Base-by-base conservation (phyloP, 2,329 filamentous ascomycete species). In the Phialophora chinensis region DNA sequence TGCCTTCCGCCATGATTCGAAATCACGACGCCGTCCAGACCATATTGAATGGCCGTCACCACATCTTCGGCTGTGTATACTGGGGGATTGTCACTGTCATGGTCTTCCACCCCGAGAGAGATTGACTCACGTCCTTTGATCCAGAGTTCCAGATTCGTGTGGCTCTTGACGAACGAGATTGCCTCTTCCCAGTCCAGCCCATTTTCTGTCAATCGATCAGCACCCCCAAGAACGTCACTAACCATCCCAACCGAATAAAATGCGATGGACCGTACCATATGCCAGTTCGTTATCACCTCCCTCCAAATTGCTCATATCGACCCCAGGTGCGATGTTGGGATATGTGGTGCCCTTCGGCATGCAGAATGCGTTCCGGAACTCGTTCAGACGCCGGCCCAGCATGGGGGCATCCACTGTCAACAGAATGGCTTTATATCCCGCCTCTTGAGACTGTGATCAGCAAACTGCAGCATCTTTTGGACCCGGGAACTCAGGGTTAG, bases 331-430 rank as follows among this genome's bases (percentile, higher is more conserved):
- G n/a, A 68, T 65, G 42, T 73, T 74, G 4, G 73, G 72, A 47
- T 66, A 73, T 4, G 58, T 63, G 58, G 70, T 64, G 31, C 69
- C 72, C 35, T 62, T 38, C 12, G 71, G 72, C 29, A 73, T 53
- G 1, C 71, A 71, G 73, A 86, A 87, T 35, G 81, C 77, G 65
- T 86, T 86, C 2, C 84, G 79, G 68, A 81, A 81, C 70, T 87
- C 84, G 52, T 85, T 84, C 38, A 86, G 77, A 0, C 85, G 78
- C 27, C 81, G 79, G 0, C 85, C 86, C 0, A 87, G 76, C 0
- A 85, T 79, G 0, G 85, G 85, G 0, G 80, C 80, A 68, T 88
- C 86, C 0, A 86, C 84, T 0, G 85, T 84, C 1, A 88, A 72
- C 35, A 88, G 80, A 3, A 87, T 75, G 0, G 85, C 85, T 67